Evolutionary conservation across 495 filamentous ascomycete species (phyloP).

Genomic region (Cladorrhinum samala): DNA sequence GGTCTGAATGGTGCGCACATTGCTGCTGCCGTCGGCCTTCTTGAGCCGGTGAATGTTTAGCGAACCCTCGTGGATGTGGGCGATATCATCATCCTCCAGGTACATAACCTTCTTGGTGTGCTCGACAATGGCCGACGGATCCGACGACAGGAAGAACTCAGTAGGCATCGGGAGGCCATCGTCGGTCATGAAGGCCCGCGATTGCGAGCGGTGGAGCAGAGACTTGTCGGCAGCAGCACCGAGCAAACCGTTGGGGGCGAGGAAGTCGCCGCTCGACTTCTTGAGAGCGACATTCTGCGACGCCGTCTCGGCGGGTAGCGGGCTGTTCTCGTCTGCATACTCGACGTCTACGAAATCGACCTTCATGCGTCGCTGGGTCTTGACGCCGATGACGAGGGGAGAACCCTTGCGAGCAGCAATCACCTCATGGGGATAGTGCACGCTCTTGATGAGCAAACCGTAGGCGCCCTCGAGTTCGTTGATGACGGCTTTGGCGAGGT

Average conservation of each 20-base stretch:
- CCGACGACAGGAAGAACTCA: conserved; percentile 97
- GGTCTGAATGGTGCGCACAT: conserved; percentile 95
- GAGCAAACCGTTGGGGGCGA: conserved; percentile 63
- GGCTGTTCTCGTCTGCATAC: conserved; percentile 72
- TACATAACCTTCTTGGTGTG: conserved; percentile 99
- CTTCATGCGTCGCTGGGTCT: conserved; percentile 98
- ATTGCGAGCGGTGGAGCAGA: conserved; percentile 94
- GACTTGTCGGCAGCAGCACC: conserved; percentile 95
- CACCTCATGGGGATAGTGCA: conserved; percentile 97
- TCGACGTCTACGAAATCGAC: conserved; percentile 99
- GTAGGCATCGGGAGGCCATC: conserved; percentile 96
- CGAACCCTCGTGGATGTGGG: conserved; percentile 96
- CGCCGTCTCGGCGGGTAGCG: conserved; percentile 87
- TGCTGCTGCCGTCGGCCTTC: conserved; percentile 93
- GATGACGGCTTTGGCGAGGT: conserved; percentile 93
- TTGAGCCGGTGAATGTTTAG: conserved; percentile 97
- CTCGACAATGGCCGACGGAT: conserved; percentile 96
- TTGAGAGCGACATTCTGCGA: conserved; percentile 95
- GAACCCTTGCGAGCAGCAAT: conserved; percentile 98
- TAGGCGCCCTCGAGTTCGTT: conserved; percentile 98
- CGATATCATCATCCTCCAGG: conserved; percentile 98
- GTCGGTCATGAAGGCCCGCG: conserved; percentile 95
- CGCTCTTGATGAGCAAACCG: conserved; percentile 91
- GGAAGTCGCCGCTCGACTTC: conserved; percentile 56
- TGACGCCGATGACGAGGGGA: conserved; percentile 89